Base-by-base conservation (phyloP, 176 grass and related monocot genomes). In the Eleusine indica region DNA sequence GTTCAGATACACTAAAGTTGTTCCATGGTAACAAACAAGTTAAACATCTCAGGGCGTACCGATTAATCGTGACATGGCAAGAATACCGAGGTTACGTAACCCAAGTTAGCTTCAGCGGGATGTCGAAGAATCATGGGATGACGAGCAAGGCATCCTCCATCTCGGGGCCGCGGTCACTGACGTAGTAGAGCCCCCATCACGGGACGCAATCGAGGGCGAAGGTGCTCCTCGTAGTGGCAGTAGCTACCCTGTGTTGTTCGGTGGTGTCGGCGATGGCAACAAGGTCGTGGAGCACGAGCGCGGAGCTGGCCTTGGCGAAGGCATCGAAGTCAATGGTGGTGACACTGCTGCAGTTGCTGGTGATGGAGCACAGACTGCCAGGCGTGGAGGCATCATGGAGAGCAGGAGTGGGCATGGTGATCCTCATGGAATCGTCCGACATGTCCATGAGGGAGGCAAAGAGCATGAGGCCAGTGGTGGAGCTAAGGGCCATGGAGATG, bases 51-150 rank as follows among this genome's bases (percentile, higher is more conserved):
- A 61, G 11, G 32, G 43, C 9, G 4, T 90, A 97, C 95, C 95
- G 43, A 98, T 98, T 18, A 92, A 98, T 21, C 95, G 82, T 14
- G 95, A 98, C 92, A 94, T 98, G 14, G 95, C 95, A 82, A 98
- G 95, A 77, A 98, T 92, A 56, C 95, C 95, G 7, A 93, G 83
- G 25, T 25, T 25, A 25, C 25, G 25, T 25, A 25, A 25, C 25
- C 25, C 25, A 25, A 25, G 25, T 25, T 25, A 25, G 25, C 25
- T 25, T 25, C 25, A 97, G 85, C 54, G 94, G 88, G 22, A 92
- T 72, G 46, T 90, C 13, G 51, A 88, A 90, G 71, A 94, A 91
- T 3, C 42, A 22, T 17, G 94, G 88, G 40, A 64, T 38, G 5
- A 69, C 77, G 60, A 28, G n/a, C 30, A 85, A 76, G 13, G 81